These are phyloP conservation scores for Croton laevigatus DNA, from an alignment of 441 rosid genomes.

Conservation along the genomic window DNA sequence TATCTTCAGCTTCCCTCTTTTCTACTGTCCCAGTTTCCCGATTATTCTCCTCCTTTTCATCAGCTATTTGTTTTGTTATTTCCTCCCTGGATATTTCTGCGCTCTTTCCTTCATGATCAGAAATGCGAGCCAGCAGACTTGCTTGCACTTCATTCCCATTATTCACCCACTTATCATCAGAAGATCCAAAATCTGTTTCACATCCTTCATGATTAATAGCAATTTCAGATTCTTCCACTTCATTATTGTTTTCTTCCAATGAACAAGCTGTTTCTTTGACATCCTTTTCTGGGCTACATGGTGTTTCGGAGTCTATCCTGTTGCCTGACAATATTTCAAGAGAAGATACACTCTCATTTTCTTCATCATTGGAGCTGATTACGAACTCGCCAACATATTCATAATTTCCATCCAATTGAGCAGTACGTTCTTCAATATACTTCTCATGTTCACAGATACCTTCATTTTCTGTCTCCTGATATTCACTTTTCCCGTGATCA, in stretches of 20 bases:
- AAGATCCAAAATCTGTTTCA: constrained; percentile 30
- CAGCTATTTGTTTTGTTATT: constrained; percentile 35
- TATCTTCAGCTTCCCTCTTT: constrained; percentile 42
- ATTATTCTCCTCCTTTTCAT: constrained; percentile 33
- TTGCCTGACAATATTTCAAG: constrained; percentile 26
- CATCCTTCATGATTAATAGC: constrained; percentile 28
- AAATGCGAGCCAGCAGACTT: constrained; percentile 17
- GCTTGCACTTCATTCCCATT: constrained; percentile 11
- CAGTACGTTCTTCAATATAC: constrained; percentile 38
- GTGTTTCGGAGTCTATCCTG: constrained; percentile 21
- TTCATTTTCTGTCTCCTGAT: constrained; percentile 29
- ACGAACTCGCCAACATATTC: constrained; percentile 30
- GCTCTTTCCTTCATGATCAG: constrained; percentile 28
- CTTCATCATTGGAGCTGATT: constrained; percentile 14
- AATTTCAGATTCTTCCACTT: constrained; percentile 29
- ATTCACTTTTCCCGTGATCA: constrained; percentile 32
- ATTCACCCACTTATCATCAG: constrained; percentile 24
- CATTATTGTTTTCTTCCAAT: constrained; percentile 13
- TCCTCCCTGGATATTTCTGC: constrained; percentile 25
- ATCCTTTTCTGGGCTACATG: constrained; percentile 4
- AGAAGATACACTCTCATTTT: constrained; percentile 19
- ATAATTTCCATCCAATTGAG: constrained; percentile 39
- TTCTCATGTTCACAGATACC: constrained; percentile 32
- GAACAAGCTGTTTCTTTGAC: constrained; percentile 14
- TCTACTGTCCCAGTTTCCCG: constrained; percentile 36